Evolutionary conservation across 371 early-diverging fungal genomes (phyloP), one percentile per base, ranked within the genome.

Genomic region (Mortierella sp.): DNA sequence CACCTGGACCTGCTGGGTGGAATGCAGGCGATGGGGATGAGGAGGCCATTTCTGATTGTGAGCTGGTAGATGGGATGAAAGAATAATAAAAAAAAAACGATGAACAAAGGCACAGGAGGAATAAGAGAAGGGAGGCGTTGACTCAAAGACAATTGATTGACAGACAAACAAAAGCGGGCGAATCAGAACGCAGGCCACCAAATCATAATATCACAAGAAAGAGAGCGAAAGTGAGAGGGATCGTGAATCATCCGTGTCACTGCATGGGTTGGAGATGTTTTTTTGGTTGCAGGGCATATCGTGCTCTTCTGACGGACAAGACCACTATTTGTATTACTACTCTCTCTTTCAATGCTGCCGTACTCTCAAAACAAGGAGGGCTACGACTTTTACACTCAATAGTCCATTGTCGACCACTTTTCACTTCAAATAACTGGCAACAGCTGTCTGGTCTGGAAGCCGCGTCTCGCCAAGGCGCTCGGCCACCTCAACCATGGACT

Each of bases 341-440:
- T n/a, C n/a, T n/a, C n/a, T n/a, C n/a, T n/a, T n/a, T n/a, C n/a
- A n/a, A n/a, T n/a, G n/a, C n/a, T n/a, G n/a, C n/a, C n/a, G n/a
- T n/a, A n/a, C n/a, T n/a, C n/a, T n/a, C n/a, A n/a, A n/a, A n/a
- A n/a, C n/a, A n/a, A n/a, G n/a, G n/a, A n/a, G n/a, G n/a, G n/a
- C n/a, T n/a, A n/a, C n/a, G n/a, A n/a, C n/a, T n/a, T n/a, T n/a
- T n/a, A n/a, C n/a, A n/a, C n/a, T n/a, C n/a, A n/a, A n/a, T n/a
- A n/a, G n/a, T n/a, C n/a, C n/a, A 19, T 2, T 50, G 9, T 37
- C 19, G 43, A 22, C 4, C 24, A 7, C 5, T 53, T 41, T 53
- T 64, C 72, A 79, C 43, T 44, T 52, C 29, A 63, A 11, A 26
- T 43, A 68, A 69, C 64, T 71, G 47, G 79, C 72, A 0, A 71